A percentile compares a stretch with the other conserved stretches of the same genome.
Conservation (phyloP, 495 filamentous ascomycete species). For the Aspergillus biplanus region DNA sequence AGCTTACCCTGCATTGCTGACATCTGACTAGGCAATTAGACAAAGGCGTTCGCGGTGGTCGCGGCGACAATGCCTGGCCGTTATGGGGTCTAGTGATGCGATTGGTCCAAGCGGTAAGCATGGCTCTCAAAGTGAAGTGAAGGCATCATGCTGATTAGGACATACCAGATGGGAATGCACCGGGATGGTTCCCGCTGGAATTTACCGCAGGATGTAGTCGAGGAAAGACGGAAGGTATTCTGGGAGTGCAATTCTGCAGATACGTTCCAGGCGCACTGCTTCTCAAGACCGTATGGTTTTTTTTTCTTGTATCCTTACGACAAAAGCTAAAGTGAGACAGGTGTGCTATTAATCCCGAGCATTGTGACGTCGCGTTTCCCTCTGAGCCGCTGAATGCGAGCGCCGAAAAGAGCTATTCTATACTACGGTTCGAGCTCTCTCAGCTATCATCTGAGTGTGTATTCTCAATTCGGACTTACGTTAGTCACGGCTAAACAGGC, state of each 20-base stretch:
- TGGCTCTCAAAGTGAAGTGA: neutral
- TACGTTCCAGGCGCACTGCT: constrained; percentile 1
- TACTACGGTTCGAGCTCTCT: neutral
- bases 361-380: neutral
- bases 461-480: neutral
- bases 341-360: constrained; percentile 2
- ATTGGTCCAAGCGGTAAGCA: neutral
- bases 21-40: neutral
- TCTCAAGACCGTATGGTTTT: neutral
- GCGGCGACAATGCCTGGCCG: neutral
- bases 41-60: neutral
- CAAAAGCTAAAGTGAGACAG: neutral
- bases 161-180: neutral
- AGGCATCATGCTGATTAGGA: neutral
- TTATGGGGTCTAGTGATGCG: neutral
- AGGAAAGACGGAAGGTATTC: neutral
- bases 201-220: neutral
- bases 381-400: neutral
- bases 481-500: neutral
- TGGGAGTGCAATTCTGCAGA: neutral
- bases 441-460: neutral
- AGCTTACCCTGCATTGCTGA: neutral
- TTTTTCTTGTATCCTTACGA: neutral
- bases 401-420: neutral
- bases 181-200: neutral